Percentiles rank a stretch among this genome's conserved stretches.
These are phyloP conservation scores for Sarocladium brachiariae DNA, from an alignment of 2,329 filamentous ascomycete species.

Conservation along the genomic window DNA sequence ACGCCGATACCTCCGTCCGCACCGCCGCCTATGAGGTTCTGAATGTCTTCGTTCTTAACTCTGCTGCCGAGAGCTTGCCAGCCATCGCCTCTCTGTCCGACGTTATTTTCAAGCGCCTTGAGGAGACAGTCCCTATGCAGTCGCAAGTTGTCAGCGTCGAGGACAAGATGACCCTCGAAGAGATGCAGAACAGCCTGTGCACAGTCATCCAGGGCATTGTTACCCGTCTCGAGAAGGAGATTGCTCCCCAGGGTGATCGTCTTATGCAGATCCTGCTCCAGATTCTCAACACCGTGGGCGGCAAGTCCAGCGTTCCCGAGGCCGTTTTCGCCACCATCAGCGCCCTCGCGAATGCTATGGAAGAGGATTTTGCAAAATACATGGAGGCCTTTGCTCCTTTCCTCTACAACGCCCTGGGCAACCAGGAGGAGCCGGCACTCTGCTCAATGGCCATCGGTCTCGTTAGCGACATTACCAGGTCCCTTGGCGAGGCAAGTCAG, in stretches of 20 bases:
- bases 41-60: conserved; percentile 87
- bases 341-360: conserved; percentile 82
- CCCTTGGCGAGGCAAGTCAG: conserved; percentile 81
- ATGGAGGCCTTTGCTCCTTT: conserved; percentile 93
- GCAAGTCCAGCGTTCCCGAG: conserved; percentile 91
- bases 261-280: conserved; percentile 88
- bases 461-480: conserved; percentile 92
- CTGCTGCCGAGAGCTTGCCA: conserved; percentile 76
- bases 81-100: conserved; percentile 77
- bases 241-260: conserved; percentile 80
- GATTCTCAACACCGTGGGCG: conserved; percentile 67
- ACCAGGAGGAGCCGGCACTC: conserved; percentile 89
- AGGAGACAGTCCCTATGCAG: conserved; percentile 84
- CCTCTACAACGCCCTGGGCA: conserved; percentile 87
- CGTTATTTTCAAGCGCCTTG: conserved; percentile 83
- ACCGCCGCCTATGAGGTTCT: conserved; percentile 97
- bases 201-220: conserved; percentile 90
- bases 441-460: conserved; percentile 97
- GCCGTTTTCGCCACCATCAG: conserved; percentile 89
- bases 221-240: conserved; percentile 82
- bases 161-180: conserved; percentile 90
- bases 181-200: conserved; percentile 94
- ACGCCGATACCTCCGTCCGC: conserved; percentile 80
- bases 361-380: conserved; percentile 92
- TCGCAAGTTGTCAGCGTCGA: conserved; percentile 93